Evolutionary conservation across 116 monocot genomes (phyloP), one percentile per base, ranked within the genome.

Genomic region (Zostera marina): DNA sequence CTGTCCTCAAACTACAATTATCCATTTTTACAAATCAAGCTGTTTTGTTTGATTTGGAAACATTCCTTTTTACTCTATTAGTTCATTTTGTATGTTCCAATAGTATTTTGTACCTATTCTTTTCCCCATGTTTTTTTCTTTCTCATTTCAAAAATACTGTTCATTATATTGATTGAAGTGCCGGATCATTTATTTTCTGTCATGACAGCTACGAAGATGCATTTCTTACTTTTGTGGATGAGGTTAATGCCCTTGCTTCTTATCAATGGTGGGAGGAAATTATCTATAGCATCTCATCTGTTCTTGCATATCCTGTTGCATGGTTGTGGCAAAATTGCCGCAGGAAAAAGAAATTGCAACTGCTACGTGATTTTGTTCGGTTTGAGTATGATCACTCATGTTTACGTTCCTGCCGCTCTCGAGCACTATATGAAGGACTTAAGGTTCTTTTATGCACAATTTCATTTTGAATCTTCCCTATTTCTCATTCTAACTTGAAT

Each of bases 241-340:
- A 82, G 73, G 79, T 94, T 11, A 94, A 94, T 68, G 79, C 81
- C 26, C 77, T 94, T 68, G 74, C 94, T 69, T 84, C 94, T 51
- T 94, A 94, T 65, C 84, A 94, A 63, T 94, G 94, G 94, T 94
- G 94, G 94, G 88, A 94, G 79, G 94, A 88, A 22, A 84, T 88
- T 21, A 67, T 94, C 17, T 81, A 88, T 54, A 84, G 76, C 60
- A 94, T 94, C 56, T 73, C 88, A 45, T 72, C 75, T 41, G 69
- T 94, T 26, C 67, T 88, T 68, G 88, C 88, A 40, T 88, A 82
- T 47, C 94, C 94, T 62, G 82, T 84, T 69, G 78, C 94, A 8
- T 94, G 94, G 94, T 94, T 88, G 61, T 94, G 94, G 94, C 88
- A 88, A 54, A 88, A 94, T 69, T 94, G 88, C 88, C 79, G 88